Percentiles rank a stretch among this genome's conserved stretches.
Evolutionary conservation across 2,329 filamentous ascomycete genomes (phyloP).

Genomic region (Cercospora berteroae): DNA sequence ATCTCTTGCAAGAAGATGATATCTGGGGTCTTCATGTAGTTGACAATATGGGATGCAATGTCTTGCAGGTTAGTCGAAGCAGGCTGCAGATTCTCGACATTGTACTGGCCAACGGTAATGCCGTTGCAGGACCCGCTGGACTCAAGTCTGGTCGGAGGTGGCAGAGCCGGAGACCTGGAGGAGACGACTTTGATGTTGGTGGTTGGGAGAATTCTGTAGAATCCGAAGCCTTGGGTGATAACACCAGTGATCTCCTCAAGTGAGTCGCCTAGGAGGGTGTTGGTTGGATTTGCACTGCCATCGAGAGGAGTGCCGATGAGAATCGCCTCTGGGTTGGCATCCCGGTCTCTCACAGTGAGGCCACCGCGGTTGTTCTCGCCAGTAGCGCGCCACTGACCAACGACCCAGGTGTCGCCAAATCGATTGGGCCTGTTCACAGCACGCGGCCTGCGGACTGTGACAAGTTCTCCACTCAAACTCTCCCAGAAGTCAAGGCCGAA

Average conservation of each 20-base stretch:
- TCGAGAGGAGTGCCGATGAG: slow-evolving; percentile 65
- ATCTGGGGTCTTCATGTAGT: slow-evolving; percentile 62
- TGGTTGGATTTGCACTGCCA: slow-evolving; percentile 58
- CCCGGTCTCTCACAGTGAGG: slow-evolving; percentile 61
- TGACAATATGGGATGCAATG: slow-evolving; percentile 64
- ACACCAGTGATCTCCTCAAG: slow-evolving; percentile 68
- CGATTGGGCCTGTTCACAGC: slow-evolving; percentile 61
- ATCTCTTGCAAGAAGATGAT: slow-evolving; percentile 69
- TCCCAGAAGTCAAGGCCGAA: slow-evolving; percentile 76
- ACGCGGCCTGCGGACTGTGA: slow-evolving; percentile 59
- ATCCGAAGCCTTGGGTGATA: slow-evolving; percentile 64
- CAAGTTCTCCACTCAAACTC: slow-evolving; percentile 64
- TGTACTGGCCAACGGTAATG: slow-evolving; percentile 66
- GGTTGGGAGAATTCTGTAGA: slow-evolving; percentile 65
- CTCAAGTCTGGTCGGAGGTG: slow-evolving; percentile 53
- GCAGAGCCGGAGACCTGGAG: slow-evolving; percentile 48
- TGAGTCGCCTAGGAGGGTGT: slow-evolving; percentile 63
- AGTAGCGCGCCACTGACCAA: slow-evolving; percentile 62
- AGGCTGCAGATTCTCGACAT: slow-evolving; percentile 66
- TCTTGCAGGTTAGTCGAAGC: slow-evolving; percentile 55
- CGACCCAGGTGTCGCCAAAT: slow-evolving; percentile 68
- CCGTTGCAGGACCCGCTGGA: slow-evolving; percentile 59
- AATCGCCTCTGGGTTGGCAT: slow-evolving; percentile 69
- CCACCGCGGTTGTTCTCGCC: slow-evolving; percentile 63
- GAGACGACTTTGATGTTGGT: slow-evolving; percentile 54